A percentile compares a stretch with the other conserved stretches of the same genome.
These are phyloP conservation scores for Candida ascalaphidarum DNA, from an alignment of 805 yeast species.

Conservation along the genomic window DNA sequence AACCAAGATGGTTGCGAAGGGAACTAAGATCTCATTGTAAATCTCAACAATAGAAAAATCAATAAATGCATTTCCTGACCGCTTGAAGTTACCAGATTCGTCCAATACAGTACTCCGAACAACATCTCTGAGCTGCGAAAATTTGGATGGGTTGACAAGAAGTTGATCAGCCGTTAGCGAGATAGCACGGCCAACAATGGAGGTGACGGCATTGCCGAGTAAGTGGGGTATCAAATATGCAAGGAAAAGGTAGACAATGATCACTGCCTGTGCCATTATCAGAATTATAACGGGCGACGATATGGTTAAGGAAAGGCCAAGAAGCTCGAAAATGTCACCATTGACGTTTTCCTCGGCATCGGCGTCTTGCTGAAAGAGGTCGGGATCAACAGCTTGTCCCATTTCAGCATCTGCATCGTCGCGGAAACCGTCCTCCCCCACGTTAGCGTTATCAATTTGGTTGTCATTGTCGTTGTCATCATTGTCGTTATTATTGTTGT, in stretches of 20 bases:
- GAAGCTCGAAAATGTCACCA: constrained; percentile 22
- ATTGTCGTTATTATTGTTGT: neutral
- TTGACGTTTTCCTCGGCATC: constrained; percentile 4
- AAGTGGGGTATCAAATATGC: constrained; percentile 42
- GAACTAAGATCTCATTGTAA: constrained; percentile 9
- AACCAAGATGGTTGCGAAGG: constrained; percentile 7
- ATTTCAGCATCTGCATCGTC: constrained; percentile 1
- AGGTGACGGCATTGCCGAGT: constrained; percentile 24
- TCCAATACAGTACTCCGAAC: neutral
- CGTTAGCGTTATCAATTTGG: constrained; percentile 1
- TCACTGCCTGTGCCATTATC: constrained; percentile 20
- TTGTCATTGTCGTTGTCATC: neutral
- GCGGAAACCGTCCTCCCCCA: constrained; percentile 10
- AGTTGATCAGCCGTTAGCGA: too few species aligned
- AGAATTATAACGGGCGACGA: constrained; percentile 27
- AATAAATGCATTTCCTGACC: constrained; percentile 5
- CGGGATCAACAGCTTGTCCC: constrained; percentile 2
- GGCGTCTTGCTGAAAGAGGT: constrained; percentile 2
- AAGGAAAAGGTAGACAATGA: constrained; percentile 28
- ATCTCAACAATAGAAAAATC: constrained; percentile 3
- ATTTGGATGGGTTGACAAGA: neutral
- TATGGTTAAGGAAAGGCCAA: constrained; percentile 27
- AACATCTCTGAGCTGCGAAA: neutral
- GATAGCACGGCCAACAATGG: constrained; percentile 8
- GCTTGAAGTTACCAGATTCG: too few species aligned